Conservation (phyloP, 805 yeast genomes). For the Pichia cabralensis region DNA sequence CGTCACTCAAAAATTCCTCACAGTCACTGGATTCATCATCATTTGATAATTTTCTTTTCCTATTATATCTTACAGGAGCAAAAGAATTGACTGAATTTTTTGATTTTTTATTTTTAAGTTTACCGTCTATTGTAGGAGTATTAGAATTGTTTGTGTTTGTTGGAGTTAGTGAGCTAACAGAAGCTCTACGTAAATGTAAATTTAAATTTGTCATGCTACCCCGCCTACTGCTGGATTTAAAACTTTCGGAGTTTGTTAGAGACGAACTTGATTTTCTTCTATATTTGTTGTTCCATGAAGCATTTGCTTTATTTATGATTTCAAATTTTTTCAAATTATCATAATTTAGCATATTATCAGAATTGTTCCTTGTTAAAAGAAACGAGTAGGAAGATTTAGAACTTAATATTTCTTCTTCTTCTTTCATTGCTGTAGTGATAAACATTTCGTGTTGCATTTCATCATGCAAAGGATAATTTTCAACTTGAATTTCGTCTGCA, state of each 20-base stretch:
- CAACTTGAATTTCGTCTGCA: conserved; percentile 25
- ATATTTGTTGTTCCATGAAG: conserved; percentile 27
- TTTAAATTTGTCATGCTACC: conserved; percentile 3
- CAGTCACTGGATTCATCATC: conserved; percentile 5
- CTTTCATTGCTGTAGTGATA: conserved; percentile 24
- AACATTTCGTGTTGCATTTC: conserved; percentile 28
- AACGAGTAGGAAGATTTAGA: conserved; percentile 8
- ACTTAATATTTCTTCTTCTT: conserved; percentile 19
- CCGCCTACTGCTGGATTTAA: conserved; percentile 6
- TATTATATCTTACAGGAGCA: background rate
- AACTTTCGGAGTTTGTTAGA: conserved; percentile 7
- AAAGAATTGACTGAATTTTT: too few relatives aligned
- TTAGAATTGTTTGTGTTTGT: conserved; percentile 2
- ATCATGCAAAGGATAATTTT: conserved; percentile 25
- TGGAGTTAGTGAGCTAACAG: conserved; percentile 4
- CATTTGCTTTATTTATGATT: conserved; percentile 27
- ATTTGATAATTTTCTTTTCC: conserved; percentile 3
- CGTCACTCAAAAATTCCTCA: conserved; percentile 7
- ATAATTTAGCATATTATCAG: conserved; percentile 6
- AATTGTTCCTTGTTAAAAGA: conserved; percentile 2
- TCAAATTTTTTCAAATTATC: conserved; percentile 24
- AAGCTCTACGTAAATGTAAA: too few relatives aligned
- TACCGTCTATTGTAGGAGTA: background rate
- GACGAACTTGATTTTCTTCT: conserved; percentile 13
- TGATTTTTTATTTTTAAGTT: background rate